A percentile compares a stretch with the other conserved stretches of the same genome.
These are phyloP conservation scores for Sporothrix variecibatus DNA, from an alignment of 2,329 filamentous ascomycete species.

Conservation along the genomic window DNA sequence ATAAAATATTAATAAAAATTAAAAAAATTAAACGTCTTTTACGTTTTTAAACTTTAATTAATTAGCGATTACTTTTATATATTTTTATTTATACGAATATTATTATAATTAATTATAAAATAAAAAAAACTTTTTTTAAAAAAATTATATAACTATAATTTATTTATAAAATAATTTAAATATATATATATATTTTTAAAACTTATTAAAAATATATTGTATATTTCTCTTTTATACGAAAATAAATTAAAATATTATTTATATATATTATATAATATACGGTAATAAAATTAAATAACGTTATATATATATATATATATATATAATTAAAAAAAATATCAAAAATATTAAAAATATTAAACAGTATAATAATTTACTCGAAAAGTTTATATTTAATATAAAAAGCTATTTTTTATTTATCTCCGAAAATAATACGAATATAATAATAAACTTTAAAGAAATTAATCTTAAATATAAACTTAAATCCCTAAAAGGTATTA, in stretches of 20 bases:
- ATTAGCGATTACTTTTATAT: neutral
- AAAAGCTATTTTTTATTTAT: neutral
- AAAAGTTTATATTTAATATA: neutral
- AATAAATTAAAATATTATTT: too few relatives aligned
- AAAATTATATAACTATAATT: neutral
- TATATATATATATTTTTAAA: neutral
- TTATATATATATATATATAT: neutral
- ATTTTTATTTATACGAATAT: neutral
- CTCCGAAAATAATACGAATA: too few relatives aligned
- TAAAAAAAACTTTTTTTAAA: neutral
- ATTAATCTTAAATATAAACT: too few relatives aligned
- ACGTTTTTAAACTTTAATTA: neutral
- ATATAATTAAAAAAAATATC: neutral
- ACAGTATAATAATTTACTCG: neutral
- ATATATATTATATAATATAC: too few relatives aligned
- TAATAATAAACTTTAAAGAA: too few relatives aligned
- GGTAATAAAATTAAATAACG: neutral
- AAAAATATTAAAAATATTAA: neutral
- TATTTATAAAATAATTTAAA: neutral
- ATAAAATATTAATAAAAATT: neutral
- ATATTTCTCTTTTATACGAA: neutral
- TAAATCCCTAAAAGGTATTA: neutral
- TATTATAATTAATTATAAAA: neutral
- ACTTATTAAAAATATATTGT: neutral
- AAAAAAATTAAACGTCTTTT: neutral